Conservation (phyloP, 306 rosid genomes). For the Ormosia semicastrata region DNA sequence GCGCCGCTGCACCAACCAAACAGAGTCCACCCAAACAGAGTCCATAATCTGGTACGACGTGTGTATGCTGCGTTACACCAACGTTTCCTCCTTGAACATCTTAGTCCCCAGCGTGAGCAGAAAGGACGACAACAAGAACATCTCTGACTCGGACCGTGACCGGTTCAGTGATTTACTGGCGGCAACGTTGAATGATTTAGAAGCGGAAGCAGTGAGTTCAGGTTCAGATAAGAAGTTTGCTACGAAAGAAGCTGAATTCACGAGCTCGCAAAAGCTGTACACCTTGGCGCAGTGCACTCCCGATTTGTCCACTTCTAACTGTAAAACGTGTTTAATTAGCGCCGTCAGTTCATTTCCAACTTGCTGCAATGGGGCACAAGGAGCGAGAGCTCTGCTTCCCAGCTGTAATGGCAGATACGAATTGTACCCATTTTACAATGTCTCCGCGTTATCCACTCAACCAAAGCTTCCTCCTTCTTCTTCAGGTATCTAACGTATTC, state of each 20-base stretch:
- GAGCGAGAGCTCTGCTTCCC: slow-evolving; percentile 36
- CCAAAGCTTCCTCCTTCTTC: background rate
- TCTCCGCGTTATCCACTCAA: background rate
- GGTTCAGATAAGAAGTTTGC: slow-evolving; percentile 29
- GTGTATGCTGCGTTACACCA: slow-evolving; percentile 49
- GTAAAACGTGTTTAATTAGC: slow-evolving; percentile 31
- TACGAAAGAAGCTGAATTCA: slow-evolving; percentile 6
- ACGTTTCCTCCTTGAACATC: slow-evolving; percentile 20
- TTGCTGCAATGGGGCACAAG: slow-evolving; percentile 34
- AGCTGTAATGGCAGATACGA: slow-evolving; percentile 43
- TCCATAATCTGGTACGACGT: slow-evolving; percentile 48
- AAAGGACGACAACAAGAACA: rapidly evolving
- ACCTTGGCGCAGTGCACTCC: slow-evolving; percentile 47
- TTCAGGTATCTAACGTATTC: slow-evolving; percentile 26
- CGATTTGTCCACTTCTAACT: background rate
- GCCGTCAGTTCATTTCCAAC: slow-evolving; percentile 22
- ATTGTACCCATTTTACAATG: slow-evolving; percentile 34
- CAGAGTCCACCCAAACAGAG: slow-evolving; percentile 44
- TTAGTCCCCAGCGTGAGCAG: background rate
- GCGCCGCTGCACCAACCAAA: slow-evolving; percentile 33
- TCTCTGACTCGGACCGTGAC: background rate
- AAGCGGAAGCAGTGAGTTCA: background rate
- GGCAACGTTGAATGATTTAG: background rate
- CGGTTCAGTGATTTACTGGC: slow-evolving; percentile 25
- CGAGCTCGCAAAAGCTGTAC: slow-evolving; percentile 31